Conservation (phyloP, 306 rosid genomes). For the Comarum palustre region DNA sequence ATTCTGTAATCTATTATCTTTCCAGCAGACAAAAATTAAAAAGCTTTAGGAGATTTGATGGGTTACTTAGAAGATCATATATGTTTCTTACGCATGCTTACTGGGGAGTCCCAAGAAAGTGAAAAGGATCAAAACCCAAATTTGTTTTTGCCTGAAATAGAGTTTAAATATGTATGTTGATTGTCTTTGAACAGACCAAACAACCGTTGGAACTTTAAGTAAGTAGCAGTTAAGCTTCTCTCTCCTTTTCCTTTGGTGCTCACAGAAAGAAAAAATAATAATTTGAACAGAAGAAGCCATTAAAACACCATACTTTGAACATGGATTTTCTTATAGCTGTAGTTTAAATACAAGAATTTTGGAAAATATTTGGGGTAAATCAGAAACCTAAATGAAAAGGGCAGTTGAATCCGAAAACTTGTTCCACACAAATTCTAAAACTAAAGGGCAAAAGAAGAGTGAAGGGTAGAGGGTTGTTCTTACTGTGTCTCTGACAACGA, state of each 20-base stretch:
- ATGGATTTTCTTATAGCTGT: neutral
- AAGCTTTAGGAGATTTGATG: neutral
- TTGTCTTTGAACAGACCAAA: slow-evolving; percentile 17
- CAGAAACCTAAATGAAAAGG: slow-evolving; percentile 1
- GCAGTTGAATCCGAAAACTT: neutral
- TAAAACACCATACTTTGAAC: neutral
- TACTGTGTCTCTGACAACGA: slow-evolving; percentile 75
- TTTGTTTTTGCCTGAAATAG: slow-evolving; percentile 23
- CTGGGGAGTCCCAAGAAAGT: slow-evolving; percentile 56
- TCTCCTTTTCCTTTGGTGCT: slow-evolving; percentile 1
- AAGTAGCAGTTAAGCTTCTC: neutral
- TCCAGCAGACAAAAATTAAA: neutral
- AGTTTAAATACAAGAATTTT: neutral
- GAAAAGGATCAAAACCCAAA: slow-evolving; percentile 17
- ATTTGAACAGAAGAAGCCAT: neutral
- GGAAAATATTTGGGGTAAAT: neutral
- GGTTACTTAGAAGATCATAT: slow-evolving; percentile 24
- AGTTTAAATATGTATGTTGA: slow-evolving; percentile 15
- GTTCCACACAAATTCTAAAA: neutral
- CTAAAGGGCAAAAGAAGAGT: neutral
- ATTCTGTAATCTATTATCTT: neutral
- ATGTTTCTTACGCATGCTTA: slow-evolving; percentile 51
- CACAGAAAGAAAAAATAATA: neutral
- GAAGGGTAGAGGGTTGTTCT: slow-evolving; percentile 21
- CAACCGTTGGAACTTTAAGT: slow-evolving; percentile 51